Base-by-base conservation (phyloP, 75 land plant species). In the Sequoiadendron giganteum region DNA sequence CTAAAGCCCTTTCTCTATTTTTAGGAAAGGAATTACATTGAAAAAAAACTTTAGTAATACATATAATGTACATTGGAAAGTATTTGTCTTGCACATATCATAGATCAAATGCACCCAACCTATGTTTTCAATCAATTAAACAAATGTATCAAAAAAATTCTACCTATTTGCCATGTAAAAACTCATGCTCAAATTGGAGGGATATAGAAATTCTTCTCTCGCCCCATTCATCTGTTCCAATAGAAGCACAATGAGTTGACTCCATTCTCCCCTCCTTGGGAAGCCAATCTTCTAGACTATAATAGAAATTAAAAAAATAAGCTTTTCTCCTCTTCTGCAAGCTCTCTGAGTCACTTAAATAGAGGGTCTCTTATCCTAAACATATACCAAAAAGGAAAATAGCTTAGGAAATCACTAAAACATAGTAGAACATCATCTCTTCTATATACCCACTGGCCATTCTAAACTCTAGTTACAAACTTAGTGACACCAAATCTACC, bases 181-280 rank as follows among this genome's bases (percentile, higher is more conserved):
- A 36, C 13, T 15, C 13, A 30, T 36, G 21, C 16, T 2, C 15
- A 13, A 75, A 36, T 15, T 32, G 15, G 1, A 75, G 38, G 15
- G 15, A 75, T 34, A 48, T 15, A 52, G 0, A 14, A 52, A 52
- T 1, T 48, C 3, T 18, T 58, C 39, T 39, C 36, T 15, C 38
- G 39, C 81, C 81, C 81, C 81, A 78, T 78, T 78, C 81, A 78
- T 78, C 81, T 36, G 18, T 9, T 78, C 19, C 81, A 78, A 14
- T 7, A 40, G 21, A 15, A 39, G 25, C 25, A 78, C 43, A 78
- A 40, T 38, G 81, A 40, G 42, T 1, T 8, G 81, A 40, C 19
- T 78, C 81, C 45, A 39, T 78, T 40, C 40, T 38, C 8, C 28
- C 18, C 45, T 78, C 2, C 45, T 19, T 78, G 21, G 25, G 6